Evolutionary conservation across 208 protist genomes (phyloP), one percentile per base, ranked within the genome.

Genomic region (Naegleria lovaniensis): DNA sequence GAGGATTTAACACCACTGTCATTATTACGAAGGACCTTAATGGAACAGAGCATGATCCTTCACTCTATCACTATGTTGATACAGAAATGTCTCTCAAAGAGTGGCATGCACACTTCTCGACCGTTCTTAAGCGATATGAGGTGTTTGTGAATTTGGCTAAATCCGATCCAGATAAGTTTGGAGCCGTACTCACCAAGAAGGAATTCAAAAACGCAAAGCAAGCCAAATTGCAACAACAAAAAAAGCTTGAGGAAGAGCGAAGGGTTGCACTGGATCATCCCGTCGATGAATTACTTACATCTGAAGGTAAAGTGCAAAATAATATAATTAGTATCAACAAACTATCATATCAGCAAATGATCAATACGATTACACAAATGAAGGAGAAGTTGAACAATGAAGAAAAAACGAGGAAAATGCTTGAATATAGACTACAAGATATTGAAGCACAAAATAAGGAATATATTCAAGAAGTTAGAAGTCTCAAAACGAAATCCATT

Each of bases 281-380:
- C 19, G 16, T 79, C 6, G 67, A 79, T 36, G 67, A 79, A 36
- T 36, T 79, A 9, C 5, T 36, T 11, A 79, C 67, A 79, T 36
- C 9, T 15, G 67, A 79, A 79, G 67, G 67, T 79, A 79, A 19
- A 36, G 29, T 79, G 25, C 7, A 33, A 36, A 79, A 79, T 79
- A 29, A 79, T 79, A 29, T 79, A 36, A 79, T 79, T 79, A 79
- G 29, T 79, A 79, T 79, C 16, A 79, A 79, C 29, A 79, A 79
- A 79, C n/a, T 79, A 36, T 29, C 67, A 36, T 79, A 79, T 79
- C 67, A 79, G 67, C 16, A 79, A 79, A 79, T 79, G 67, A 79
- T 36, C 67, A 79, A 79, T 29, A 79, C 67, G 67, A 79, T 79
- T 36, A 11, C n/a, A 36, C 16, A 79, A 79, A 36, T 79, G 67